These are phyloP conservation scores for Mycena albidolilacea DNA, from an alignment of 768 basidiomycete genomes.

Conservation along the genomic window DNA sequence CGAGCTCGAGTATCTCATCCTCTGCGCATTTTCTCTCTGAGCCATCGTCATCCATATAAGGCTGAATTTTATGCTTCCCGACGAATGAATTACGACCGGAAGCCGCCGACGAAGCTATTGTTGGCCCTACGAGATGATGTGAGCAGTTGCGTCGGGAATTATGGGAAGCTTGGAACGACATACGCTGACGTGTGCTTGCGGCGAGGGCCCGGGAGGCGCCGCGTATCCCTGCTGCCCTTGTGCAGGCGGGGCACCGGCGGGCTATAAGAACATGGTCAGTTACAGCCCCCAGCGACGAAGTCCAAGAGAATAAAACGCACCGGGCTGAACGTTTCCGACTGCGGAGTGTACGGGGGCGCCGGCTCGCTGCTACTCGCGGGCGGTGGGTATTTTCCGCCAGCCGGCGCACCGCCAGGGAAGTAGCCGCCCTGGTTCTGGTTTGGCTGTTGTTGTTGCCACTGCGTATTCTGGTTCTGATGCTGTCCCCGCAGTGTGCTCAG, in stretches of 20 bases:
- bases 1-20: too few relatives aligned
- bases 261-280: neutral
- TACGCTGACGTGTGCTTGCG: constrained; percentile 26
- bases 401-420: neutral
- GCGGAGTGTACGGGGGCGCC: constrained; percentile 20
- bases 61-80: neutral
- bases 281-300: neutral
- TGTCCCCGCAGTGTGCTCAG: neutral
- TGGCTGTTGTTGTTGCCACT: neutral
- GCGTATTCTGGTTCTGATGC: neutral
- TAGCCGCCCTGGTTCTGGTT: neutral
- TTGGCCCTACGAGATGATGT: neutral
- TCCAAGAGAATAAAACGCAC: neutral
- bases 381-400: constrained; percentile 18
- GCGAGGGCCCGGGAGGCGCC: constrained; percentile 20
- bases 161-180: neutral
- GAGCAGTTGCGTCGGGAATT: neutral
- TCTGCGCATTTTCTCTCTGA: too few relatives aligned
- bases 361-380: neutral
- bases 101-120: constrained; percentile 27
- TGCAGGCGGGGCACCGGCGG: neutral
- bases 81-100: constrained; percentile 21
- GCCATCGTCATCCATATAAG: too few relatives aligned
- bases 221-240: too few relatives aligned
- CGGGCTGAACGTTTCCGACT: neutral